phyloP scores from a whole-genome alignment of 2,329 filamentous ascomycete genomes.

The Grosmannia penicillata region DNA sequence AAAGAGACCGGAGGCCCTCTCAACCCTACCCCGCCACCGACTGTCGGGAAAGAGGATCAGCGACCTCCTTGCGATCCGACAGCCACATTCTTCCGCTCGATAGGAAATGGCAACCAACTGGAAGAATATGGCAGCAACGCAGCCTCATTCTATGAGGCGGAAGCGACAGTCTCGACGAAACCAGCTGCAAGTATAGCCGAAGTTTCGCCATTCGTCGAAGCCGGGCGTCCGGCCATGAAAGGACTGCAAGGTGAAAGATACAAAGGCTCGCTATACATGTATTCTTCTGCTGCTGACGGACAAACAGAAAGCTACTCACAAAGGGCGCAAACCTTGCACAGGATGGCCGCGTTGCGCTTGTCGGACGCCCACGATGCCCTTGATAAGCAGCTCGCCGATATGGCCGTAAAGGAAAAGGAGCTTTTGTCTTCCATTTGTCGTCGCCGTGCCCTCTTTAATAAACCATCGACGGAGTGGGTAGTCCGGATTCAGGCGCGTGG shows the following conservation, averaged over 20 bases:
- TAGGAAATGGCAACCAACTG: slow-evolving; percentile 2
- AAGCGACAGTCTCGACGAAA: neutral
- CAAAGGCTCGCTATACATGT: too few relatives aligned
- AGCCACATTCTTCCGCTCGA: slow-evolving; percentile 8
- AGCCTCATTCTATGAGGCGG: too few relatives aligned
- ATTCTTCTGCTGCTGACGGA: neutral
- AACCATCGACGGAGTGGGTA: slow-evolving; percentile 5
- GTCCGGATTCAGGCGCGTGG: slow-evolving; percentile 7
- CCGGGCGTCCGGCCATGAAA: neutral
- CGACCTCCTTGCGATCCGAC: slow-evolving; percentile 3
- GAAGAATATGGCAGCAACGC: too few relatives aligned
- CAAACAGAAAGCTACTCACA: slow-evolving; percentile 9
- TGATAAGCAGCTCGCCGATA: slow-evolving; percentile 3
- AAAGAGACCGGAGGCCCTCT: neutral
- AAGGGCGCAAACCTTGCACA: slow-evolving; percentile 7
- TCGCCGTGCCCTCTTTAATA: slow-evolving; percentile 3
- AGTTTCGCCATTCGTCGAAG: neutral
- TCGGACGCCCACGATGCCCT: slow-evolving; percentile 1
- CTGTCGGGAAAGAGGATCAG: neutral
- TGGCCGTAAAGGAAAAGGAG: slow-evolving; percentile 2
- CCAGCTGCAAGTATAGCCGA: neutral
- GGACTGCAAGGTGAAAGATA: neutral
- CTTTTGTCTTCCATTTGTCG: slow-evolving; percentile 1
- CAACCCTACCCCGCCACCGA: slow-evolving; percentile 5
- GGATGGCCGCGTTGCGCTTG: slow-evolving; percentile 6